A percentile compares a stretch with the other conserved stretches of the same genome.
Evolutionary conservation across 2,329 filamentous ascomycete genomes (phyloP).

Genomic region (Fusarium drepaniforme): DNA sequence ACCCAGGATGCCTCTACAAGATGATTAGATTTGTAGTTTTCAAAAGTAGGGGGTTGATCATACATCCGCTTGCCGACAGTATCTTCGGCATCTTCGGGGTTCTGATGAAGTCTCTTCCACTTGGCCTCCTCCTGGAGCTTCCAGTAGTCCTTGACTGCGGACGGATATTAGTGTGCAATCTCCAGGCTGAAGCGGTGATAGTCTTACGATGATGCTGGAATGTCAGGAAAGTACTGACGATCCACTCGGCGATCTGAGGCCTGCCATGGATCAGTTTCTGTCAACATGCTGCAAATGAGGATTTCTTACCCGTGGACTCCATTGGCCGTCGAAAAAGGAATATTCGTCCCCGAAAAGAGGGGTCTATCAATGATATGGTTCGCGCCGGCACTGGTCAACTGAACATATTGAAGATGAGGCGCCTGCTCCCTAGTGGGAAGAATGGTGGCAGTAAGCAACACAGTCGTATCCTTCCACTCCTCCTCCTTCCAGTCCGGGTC

Average conservation of each 20-base stretch:
- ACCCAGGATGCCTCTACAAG: constrained; percentile 61
- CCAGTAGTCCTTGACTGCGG: constrained; percentile 58
- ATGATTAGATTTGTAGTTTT: neutral
- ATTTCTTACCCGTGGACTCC: constrained; percentile 66
- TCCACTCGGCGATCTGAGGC: constrained; percentile 69
- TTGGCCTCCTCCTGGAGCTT: constrained; percentile 56
- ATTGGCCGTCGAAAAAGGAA: constrained; percentile 66
- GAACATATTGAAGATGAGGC: constrained; percentile 64
- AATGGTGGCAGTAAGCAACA: constrained; percentile 57
- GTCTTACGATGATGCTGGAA: constrained; percentile 60
- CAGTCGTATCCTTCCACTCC: constrained; percentile 62
- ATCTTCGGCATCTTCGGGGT: constrained; percentile 52
- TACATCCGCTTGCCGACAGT: constrained; percentile 63
- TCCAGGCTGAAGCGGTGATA: too few species aligned
- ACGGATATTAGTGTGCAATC: too few species aligned
- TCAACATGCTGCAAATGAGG: neutral
- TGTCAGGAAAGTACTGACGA: constrained; percentile 64
- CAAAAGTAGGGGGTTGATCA: constrained; percentile 30
- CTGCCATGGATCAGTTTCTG: constrained; percentile 44
- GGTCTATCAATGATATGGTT: constrained; percentile 61
- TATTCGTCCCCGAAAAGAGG: constrained; percentile 62
- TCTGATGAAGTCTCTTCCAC: constrained; percentile 53
- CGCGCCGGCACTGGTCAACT: constrained; percentile 66
- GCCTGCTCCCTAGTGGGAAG: constrained; percentile 58
- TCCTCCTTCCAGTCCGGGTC: constrained; percentile 45